A percentile compares a stretch with the other conserved stretches of the same genome.
Conservation (phyloP, 495 filamentous ascomycete genomes). For the Podospora pseudoanserina region DNA sequence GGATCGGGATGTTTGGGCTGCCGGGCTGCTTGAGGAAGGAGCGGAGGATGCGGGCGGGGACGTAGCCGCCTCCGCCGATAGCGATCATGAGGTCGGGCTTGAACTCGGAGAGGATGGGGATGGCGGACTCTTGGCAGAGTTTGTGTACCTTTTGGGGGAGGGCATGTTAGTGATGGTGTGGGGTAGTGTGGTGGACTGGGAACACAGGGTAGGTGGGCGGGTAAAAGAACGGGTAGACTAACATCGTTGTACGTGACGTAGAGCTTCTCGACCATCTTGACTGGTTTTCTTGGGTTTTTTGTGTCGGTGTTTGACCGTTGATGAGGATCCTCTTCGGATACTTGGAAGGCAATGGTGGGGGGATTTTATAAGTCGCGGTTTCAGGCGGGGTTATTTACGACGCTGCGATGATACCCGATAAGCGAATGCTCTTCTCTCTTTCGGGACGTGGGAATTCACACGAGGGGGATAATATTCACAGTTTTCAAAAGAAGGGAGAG, state of each 20-base stretch:
- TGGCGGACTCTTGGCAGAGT: slow-evolving; percentile 82
- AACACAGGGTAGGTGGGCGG: neutral
- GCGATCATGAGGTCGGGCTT: slow-evolving; percentile 96
- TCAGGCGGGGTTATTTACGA: slow-evolving; percentile 7
- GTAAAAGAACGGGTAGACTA: slow-evolving; percentile 27
- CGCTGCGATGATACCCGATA: slow-evolving; percentile 8
- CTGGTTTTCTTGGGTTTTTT: slow-evolving; percentile 18
- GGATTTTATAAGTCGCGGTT: neutral
- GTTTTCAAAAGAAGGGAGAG: slow-evolving; percentile 1
- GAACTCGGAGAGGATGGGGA: slow-evolving; percentile 75
- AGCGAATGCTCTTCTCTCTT: neutral
- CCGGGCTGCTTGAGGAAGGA: slow-evolving; percentile 93
- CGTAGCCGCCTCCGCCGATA: slow-evolving; percentile 96
- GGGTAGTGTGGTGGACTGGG: neutral
- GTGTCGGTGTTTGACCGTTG: neutral
- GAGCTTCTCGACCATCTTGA: slow-evolving; percentile 76
- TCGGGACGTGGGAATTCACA: neutral
- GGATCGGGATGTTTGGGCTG: slow-evolving; percentile 94
- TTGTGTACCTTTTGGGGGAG: slow-evolving; percentile 76
- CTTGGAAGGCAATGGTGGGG: slow-evolving; percentile 1
- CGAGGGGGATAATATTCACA: neutral
- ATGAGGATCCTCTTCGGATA: neutral
- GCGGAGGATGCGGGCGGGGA: slow-evolving; percentile 92
- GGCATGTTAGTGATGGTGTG: neutral
- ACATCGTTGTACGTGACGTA: slow-evolving; percentile 97